These are phyloP conservation scores for Chlamydomonas reinhardtii DNA, from an alignment of 163 green algal species.

Conservation along the genomic window DNA sequence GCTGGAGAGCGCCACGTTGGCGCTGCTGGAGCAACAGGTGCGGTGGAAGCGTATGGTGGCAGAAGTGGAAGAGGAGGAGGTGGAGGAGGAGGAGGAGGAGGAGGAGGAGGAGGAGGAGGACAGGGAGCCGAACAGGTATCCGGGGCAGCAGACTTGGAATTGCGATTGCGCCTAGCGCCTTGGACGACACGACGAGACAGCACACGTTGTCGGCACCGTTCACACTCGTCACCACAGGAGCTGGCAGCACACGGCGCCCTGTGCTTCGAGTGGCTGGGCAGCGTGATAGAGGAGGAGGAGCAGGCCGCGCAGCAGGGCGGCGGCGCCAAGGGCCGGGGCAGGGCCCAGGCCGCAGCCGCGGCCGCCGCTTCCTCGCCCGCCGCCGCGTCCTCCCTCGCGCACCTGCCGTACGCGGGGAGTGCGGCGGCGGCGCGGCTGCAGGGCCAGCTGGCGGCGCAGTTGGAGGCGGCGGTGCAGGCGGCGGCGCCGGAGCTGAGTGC, in stretches of 20 bases:
- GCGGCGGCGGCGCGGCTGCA: not conserved
- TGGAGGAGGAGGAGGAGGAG: no score
- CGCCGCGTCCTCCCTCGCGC: constrained; percentile 19
- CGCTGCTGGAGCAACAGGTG: constrained; percentile 38
- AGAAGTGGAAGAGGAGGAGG: no score
- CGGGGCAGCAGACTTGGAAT: no score
- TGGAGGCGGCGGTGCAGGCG: constrained; percentile 23
- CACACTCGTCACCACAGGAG: no score
- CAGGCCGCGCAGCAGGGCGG: not conserved
- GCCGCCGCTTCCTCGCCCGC: no score
- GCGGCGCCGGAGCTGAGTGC: constrained; percentile 11
- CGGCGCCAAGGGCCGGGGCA: not conserved
- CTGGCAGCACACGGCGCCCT: constrained; percentile 30
- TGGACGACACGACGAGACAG: no score
- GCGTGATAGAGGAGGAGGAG: constrained; percentile 36
- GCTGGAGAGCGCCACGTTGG: constrained; percentile 24
- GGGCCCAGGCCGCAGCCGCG: not conserved
- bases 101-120: no score
- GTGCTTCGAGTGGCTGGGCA: constrained; percentile 44
- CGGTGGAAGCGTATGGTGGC: no score
- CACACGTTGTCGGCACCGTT: no score
- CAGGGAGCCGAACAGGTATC: no score
- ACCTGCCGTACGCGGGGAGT: constrained; percentile 7
- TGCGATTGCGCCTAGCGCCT: no score
- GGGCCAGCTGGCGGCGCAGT: constrained; percentile 7